Conservation (phyloP, 75 land plant genomes). For the Pseudotsuga menziesii region DNA sequence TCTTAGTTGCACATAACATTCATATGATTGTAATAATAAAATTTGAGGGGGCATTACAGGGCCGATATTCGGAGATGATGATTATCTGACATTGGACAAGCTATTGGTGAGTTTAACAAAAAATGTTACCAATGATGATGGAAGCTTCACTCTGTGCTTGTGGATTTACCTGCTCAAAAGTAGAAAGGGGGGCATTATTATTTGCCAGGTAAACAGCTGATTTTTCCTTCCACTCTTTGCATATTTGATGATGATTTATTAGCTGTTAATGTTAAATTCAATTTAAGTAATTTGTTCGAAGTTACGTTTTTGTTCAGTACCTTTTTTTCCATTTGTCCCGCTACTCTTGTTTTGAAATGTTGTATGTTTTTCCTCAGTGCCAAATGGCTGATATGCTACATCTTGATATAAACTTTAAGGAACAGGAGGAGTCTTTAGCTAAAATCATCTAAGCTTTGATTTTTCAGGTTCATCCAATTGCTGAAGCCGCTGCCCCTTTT, state of each 20-base stretch:
- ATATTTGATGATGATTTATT: too few relatives aligned
- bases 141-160: conserved; percentile 52
- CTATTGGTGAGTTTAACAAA: neutral
- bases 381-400: neutral
- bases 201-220: conserved; percentile 27
- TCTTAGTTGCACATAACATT: too few relatives aligned
- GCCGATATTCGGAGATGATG: conserved; percentile 2
- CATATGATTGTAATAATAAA: too few relatives aligned
- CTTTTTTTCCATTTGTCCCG: neutral
- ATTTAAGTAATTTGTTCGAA: neutral
- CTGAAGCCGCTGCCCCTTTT: conserved; percentile 37
- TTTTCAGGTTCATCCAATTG: conserved; percentile 21
- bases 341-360: neutral
- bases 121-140: conserved; percentile 12
- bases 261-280: neutral
- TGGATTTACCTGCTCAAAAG: conserved; percentile 68
- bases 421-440: neutral
- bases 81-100: conserved; percentile 3
- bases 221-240: neutral
- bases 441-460: neutral
- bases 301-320: neutral
- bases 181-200: conserved; percentile 25
- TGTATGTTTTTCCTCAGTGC: neutral
- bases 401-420: neutral
- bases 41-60: too few relatives aligned